These are phyloP conservation scores for Heracleum sosnowskyi DNA, from an alignment of 129 eudicot genomes.

Conservation along the genomic window DNA sequence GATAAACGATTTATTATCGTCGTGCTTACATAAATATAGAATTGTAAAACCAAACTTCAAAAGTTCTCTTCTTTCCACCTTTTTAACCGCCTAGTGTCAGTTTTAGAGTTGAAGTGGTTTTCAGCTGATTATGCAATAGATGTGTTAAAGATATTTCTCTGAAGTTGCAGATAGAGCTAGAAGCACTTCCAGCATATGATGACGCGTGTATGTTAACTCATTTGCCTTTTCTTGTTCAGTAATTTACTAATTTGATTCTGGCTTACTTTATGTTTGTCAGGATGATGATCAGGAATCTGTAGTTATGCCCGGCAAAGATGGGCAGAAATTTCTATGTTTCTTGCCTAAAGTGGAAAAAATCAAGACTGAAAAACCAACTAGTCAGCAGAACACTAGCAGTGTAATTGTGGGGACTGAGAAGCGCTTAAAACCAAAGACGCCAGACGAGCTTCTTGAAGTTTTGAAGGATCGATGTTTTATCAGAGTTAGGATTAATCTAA, in stretches of 20 bases:
- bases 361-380: conserved; percentile 53
- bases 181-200: background rate
- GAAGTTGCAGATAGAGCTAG: background rate
- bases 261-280: conserved; percentile 27
- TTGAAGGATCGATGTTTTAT: conserved; percentile 69
- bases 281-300: conserved; percentile 87
- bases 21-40: background rate
- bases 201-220: background rate
- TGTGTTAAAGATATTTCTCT: background rate
- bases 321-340: conserved; percentile 68
- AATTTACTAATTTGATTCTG: background rate
- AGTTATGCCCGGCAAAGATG: conserved; percentile 69
- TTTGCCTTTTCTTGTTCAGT: background rate
- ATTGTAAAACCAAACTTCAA: background rate
- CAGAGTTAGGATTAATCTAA: conserved; percentile 41
- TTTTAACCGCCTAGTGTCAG: background rate
- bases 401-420: conserved; percentile 76
- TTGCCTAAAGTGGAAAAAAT: conserved; percentile 77
- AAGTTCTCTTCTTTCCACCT: background rate
- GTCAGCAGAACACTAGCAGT: conserved; percentile 69
- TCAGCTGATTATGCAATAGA: background rate
- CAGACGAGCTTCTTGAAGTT: conserved; percentile 92
- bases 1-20: background rate
- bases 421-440: conserved; percentile 72
- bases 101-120: background rate